These are phyloP conservation scores for Albatrellus sp. DNA, from an alignment of 1,284 basidiomycete species.

Conservation along the genomic window DNA sequence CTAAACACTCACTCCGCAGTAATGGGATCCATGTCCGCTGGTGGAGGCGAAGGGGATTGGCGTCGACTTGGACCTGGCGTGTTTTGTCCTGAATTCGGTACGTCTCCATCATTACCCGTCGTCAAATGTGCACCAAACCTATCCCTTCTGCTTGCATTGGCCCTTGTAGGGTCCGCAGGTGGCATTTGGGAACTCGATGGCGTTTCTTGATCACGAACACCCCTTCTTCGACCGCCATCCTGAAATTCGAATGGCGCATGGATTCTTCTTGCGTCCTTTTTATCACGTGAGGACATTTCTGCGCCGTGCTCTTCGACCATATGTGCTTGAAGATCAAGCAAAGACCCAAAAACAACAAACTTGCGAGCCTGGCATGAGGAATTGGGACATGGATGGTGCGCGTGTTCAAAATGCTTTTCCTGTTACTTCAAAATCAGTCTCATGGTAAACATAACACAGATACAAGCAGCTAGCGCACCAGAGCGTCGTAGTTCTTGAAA, in stretches of 20 bases:
- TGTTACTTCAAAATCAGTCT: slow-evolving; percentile 16
- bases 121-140: slow-evolving; percentile 60
- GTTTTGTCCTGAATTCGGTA: slow-evolving; percentile 7
- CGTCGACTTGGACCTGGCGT: slow-evolving; percentile 21
- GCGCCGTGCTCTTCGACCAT: slow-evolving; percentile 80
- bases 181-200: slow-evolving; percentile 25
- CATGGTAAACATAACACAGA: not conserved
- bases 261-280: slow-evolving; percentile 68
- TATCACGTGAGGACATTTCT: slow-evolving; percentile 69
- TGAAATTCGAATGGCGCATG: slow-evolving; percentile 75
- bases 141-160: slow-evolving; percentile 31
- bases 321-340: slow-evolving; percentile 87
- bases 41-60: slow-evolving; percentile 31
- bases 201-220: slow-evolving; percentile 37
- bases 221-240: slow-evolving; percentile 28
- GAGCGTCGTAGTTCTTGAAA: slow-evolving; percentile 66
- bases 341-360: slow-evolving; percentile 88
- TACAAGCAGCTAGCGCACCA: slow-evolving; percentile 33
- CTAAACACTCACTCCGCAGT: slow-evolving; percentile 34
- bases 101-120: slow-evolving; percentile 21
- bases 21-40: slow-evolving; percentile 39
- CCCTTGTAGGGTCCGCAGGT: slow-evolving; percentile 17
- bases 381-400: slow-evolving; percentile 73
- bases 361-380: slow-evolving; percentile 73
- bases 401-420: slow-evolving; percentile 60